A percentile compares a stretch with the other conserved stretches of the same genome.
Evolutionary conservation across 306 rosid species (phyloP).

Genomic region (Ziziphus jujuba): DNA sequence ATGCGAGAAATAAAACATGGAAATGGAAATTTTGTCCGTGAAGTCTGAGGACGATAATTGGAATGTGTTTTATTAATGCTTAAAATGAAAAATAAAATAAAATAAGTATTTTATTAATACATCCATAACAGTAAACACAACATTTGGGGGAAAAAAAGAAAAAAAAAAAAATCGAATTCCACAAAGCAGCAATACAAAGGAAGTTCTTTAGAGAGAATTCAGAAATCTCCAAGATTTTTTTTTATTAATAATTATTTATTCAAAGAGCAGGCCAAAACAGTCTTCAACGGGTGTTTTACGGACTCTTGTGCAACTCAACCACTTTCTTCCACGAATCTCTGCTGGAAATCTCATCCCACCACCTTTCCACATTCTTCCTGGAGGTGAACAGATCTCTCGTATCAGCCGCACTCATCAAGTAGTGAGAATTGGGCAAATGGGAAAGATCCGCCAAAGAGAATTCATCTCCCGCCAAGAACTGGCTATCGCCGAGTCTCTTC

Average conservation of each 20-base stretch:
- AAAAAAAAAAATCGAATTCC: too few species aligned
- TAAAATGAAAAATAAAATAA: too few species aligned
- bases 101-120: too few species aligned
- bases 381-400: constrained; percentile 47
- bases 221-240: background rate
- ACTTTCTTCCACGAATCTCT: constrained; percentile 72
- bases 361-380: constrained; percentile 56
- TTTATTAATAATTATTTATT: background rate
- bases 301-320: constrained; percentile 40
- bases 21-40: too few species aligned
- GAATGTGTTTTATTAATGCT: too few species aligned
- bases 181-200: too few species aligned
- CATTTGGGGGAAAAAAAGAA: too few species aligned
- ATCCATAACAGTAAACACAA: too few species aligned
- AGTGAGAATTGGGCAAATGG: constrained; percentile 77
- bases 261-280: background rate
- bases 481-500: constrained; percentile 52
- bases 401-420: constrained; percentile 38
- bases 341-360: constrained; percentile 81
- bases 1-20: too few species aligned
- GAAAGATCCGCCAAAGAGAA: constrained; percentile 88
- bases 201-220: too few species aligned
- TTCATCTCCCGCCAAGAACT: constrained; percentile 68
- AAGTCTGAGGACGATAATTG: too few species aligned
- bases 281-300: background rate